Conservation (phyloP, 2,329 filamentous ascomycete species). For the Colletotrichum sp. region DNA sequence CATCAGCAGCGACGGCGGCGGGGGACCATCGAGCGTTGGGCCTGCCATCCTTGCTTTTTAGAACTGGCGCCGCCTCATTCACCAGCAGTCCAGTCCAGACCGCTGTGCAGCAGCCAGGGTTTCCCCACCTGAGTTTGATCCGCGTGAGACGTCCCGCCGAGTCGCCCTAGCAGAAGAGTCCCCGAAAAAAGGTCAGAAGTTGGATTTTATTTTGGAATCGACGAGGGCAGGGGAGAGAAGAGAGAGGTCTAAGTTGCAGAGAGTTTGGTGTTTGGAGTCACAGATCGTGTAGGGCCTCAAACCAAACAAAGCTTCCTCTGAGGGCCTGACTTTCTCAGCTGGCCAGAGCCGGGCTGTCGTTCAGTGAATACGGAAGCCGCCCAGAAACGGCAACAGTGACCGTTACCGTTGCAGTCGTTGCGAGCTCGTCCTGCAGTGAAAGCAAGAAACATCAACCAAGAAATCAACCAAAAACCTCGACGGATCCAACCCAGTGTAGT, state of each 20-base stretch:
- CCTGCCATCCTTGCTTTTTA: constrained; percentile 7
- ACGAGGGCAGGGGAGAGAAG: not conserved
- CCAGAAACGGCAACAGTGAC: not conserved
- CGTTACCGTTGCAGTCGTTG: not conserved
- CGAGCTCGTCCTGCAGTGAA: not conserved
- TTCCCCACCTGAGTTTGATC: constrained; percentile 1
- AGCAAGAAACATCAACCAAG: not conserved
- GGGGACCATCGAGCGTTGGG: not conserved
- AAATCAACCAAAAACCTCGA: not conserved
- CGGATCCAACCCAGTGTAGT: not conserved
- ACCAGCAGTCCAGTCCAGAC: constrained; percentile 2
- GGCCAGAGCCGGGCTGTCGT: not conserved
- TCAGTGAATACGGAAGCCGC: not conserved
- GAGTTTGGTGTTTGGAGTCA: not conserved
- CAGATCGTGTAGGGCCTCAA: not conserved
- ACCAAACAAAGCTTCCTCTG: not conserved
- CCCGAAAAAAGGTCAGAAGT: not conserved
- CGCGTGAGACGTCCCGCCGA: constrained; percentile 1
- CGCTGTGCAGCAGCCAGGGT: not conserved
- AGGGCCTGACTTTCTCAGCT: not conserved
- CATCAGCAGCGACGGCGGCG: not conserved
- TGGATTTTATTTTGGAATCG: not conserved
- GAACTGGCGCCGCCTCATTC: not conserved
- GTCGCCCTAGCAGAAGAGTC: not conserved
- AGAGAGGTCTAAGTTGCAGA: not conserved